phyloP scores from a whole-genome alignment of 192 early-diverging fungal genomes.

The Coemansia guatemalensis region DNA sequence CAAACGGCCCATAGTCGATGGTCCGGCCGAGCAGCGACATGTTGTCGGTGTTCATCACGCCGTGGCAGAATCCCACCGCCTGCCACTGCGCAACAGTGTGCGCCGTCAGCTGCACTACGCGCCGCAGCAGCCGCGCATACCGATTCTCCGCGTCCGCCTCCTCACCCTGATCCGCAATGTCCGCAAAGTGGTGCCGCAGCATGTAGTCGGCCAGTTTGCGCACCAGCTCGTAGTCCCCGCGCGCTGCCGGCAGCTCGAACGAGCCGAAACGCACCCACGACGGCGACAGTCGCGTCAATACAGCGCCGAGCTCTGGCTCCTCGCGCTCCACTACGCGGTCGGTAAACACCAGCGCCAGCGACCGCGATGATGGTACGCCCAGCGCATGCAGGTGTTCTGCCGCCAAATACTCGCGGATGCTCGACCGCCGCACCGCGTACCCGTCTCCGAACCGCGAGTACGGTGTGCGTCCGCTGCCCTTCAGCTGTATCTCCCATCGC shows the following conservation, averaged over 20 bases:
- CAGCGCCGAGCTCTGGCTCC: constrained; percentile 71
- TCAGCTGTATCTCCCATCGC: constrained; percentile 80
- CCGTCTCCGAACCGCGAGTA: constrained; percentile 89
- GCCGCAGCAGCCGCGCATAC: constrained; percentile 60
- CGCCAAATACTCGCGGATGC: constrained; percentile 79
- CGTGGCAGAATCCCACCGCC: constrained; percentile 74
- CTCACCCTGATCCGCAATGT: constrained; percentile 8
- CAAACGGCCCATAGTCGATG: constrained; percentile 86
- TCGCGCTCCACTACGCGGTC: constrained; percentile 63
- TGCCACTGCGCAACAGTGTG: constrained; percentile 80
- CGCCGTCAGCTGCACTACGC: constrained; percentile 64
- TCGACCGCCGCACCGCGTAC: constrained; percentile 82
- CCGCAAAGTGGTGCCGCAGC: constrained; percentile 56
- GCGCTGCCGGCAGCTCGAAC: constrained; percentile 78
- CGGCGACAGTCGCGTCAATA: constrained; percentile 71
- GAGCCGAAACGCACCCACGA: constrained; percentile 87
- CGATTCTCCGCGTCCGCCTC: constrained; percentile 36
- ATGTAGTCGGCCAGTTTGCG: constrained; percentile 72
- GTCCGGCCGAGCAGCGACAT: constrained; percentile 83
- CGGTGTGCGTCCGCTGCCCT: constrained; percentile 83
- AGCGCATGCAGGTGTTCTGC: constrained; percentile 63
- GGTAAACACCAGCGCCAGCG: constrained; percentile 68
- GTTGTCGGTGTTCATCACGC: constrained; percentile 94
- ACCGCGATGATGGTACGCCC: constrained; percentile 74
- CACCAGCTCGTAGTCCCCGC: constrained; percentile 59